Percentiles rank a stretch among this genome's conserved stretches.
These are phyloP conservation scores for Skeletonema grethae DNA, from an alignment of 108 stramenopile genomes.

Conservation along the genomic window DNA sequence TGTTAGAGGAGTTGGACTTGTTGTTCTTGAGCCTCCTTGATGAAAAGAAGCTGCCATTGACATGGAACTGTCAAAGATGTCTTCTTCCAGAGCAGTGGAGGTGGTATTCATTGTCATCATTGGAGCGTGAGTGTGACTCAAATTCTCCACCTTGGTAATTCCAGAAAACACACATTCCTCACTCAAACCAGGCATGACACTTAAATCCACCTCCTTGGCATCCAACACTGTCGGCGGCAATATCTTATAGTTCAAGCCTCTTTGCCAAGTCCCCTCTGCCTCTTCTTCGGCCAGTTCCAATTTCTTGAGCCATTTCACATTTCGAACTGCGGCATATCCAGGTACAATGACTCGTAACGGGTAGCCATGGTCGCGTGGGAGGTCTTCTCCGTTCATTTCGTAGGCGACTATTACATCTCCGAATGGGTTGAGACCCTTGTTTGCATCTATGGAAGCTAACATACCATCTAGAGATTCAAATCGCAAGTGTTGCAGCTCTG, in stretches of 20 bases:
- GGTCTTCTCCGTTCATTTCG: conserved; percentile 94
- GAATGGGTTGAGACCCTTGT: conserved; percentile 83
- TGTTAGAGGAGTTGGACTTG: background rate
- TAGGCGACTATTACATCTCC: conserved; percentile 95
- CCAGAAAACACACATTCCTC: conserved; percentile 81
- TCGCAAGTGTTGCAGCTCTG: conserved; percentile 68
- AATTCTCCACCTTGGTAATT: conserved; percentile 60
- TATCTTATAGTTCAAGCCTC: conserved; percentile 87
- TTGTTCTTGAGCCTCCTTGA: background rate
- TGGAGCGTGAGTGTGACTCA: background rate
- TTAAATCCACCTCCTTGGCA: conserved; percentile 64
- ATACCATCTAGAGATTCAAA: conserved; percentile 86
- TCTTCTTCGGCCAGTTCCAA: conserved; percentile 65
- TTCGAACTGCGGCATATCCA: conserved; percentile 87
- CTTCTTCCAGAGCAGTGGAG: conserved; percentile 1
- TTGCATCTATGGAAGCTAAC: conserved; percentile 80
- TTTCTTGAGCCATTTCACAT: conserved; percentile 83
- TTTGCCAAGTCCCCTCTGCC: conserved; percentile 81
- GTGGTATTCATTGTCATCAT: too few relatives aligned
- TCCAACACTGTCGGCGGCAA: conserved; percentile 79
- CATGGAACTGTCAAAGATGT: conserved; percentile 27
- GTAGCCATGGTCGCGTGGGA: conserved; percentile 95
- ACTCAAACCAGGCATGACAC: conserved; percentile 72
- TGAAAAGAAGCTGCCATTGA: background rate
- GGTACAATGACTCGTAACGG: conserved; percentile 96